Conservation (phyloP, 768 basidiomycete genomes). For the Rhodotorula babjevae region DNA sequence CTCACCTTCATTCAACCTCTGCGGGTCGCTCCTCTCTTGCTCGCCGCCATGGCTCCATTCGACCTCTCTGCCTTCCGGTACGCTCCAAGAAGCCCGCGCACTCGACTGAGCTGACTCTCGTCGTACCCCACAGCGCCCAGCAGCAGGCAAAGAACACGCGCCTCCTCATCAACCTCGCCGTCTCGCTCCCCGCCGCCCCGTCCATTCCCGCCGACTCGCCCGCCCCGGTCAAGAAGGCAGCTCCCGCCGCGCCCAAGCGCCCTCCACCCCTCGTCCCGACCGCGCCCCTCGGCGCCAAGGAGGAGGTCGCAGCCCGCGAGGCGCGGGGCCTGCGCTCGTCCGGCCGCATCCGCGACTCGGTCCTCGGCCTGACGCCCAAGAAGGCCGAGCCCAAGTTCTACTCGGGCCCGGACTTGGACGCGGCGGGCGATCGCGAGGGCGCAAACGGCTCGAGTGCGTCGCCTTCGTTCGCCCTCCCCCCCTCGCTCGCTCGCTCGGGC, state of each 20-base stretch:
- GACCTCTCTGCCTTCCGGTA: neutral
- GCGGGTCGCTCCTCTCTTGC: no score
- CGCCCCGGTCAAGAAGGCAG: neutral
- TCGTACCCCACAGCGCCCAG: neutral
- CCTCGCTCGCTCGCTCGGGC: neutral
- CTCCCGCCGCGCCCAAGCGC: neutral
- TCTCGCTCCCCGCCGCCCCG: neutral
- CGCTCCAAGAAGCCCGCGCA: no score
- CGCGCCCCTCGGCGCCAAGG: neutral
- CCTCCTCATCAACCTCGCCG: neutral
- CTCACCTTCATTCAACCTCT: no score
- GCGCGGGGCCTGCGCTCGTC: slow-evolving; percentile 5
- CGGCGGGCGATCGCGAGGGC: neutral
- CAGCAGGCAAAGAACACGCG: neutral
- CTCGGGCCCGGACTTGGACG: neutral
- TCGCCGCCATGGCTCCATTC: neutral
- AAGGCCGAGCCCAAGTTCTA: neutral
- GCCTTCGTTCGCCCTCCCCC: neutral
- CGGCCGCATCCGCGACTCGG: neutral
- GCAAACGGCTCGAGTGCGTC: neutral
- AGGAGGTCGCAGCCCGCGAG: slow-evolving; percentile 1
- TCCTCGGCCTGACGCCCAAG: slow-evolving; percentile 1
- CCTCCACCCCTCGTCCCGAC: neutral
- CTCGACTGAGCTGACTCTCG: neutral
- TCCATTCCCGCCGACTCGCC: neutral